Evolutionary conservation across 1,284 basidiomycete genomes (phyloP), one percentile per base, ranked within the genome.

Genomic region (Marasmius oreades): DNA sequence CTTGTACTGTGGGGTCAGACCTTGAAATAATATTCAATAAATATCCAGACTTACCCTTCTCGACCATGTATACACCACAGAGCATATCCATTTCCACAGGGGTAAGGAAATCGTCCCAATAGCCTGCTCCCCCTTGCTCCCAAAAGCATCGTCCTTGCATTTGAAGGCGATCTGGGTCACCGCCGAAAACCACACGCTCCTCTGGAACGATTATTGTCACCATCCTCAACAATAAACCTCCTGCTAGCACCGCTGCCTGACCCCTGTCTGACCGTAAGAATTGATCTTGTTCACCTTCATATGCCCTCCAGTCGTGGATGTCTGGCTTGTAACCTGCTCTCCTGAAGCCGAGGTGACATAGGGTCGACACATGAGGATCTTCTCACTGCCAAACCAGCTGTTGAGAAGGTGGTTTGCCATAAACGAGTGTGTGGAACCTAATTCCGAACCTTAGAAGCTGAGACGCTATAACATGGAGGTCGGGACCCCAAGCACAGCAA

Each of bases 1-100:
- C n/a, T n/a, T n/a, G n/a, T n/a, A n/a, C n/a, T n/a, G n/a, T n/a
- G n/a, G n/a, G n/a, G n/a, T n/a, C n/a, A n/a, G n/a, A n/a, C n/a
- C n/a, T n/a, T n/a, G n/a, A n/a, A n/a, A n/a, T n/a, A n/a, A n/a
- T n/a, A n/a, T n/a, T n/a, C n/a, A n/a, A n/a, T n/a, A n/a, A n/a
- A n/a, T n/a, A n/a, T n/a, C n/a, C 23, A n/a, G 18, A 53, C 55
- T 24, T 31, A 64, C 64, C 61, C 37, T 62, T 66, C 14, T 46
- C 51, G 18, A 68, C 57, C 37, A 60, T 55, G 51, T 69, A 67
- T 11, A 66, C 60, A 2, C 67, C 67, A 55, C 64, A 67, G 8
- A 70, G 66, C 5, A 65, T 39, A 43, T 67, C 60, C 2, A 64
- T 36, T 53, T 69, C 68, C 16, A 63, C 55, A 2, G 59, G 52